Base-by-base conservation (phyloP, 495 filamentous ascomycete genomes). In the Hypoxylon perforatum region DNA sequence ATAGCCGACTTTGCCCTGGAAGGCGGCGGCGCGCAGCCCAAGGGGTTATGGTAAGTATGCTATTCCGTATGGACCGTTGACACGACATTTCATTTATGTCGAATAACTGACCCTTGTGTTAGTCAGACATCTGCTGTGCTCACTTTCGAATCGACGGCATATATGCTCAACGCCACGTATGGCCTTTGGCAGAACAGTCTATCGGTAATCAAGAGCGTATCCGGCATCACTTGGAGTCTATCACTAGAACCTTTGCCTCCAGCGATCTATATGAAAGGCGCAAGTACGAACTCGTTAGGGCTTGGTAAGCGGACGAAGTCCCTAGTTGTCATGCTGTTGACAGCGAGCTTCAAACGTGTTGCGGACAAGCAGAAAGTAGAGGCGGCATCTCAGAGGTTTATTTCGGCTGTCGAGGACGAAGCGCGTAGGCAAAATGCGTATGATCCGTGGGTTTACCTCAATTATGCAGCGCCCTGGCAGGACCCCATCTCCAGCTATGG, bases 181-280 rank as follows among this genome's bases (percentile, higher is more conserved):
- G 60, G 25, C 54, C 62, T 21, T 53, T 69, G 44, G 61, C 58
- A 35, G 45, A 22, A 11, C 39, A 48, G 15, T 18, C 66, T 30
- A 55, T 56, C 19, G 7, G 18, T 33, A 33, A 66, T 22, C 56
- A 54, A 42, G 41, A 53, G 8, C 33, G 23, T 52, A 39, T 38
- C 50, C 18, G 67, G 54, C 2, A 49, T 72, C 12, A 46, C 51
- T 9, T 68, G 65, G 56, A 28, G 28, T 12, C 63, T 84, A 9
- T 78, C 77, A 57, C 75, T 81, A 55, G 81, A 85, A 65, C 82
- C 82, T 14, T 78, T 86, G 51, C 81, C 82, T 21, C 67, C 77
- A 17, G 59, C 67, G 38, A 76, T 79, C 71, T 76, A 52, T 51
- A 73, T 57, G 74, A 76, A 10, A 74, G 28, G 48, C 23, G 65